Base-by-base conservation (phyloP, 2,329 filamentous ascomycete species). In the Beauveria varroae region DNA sequence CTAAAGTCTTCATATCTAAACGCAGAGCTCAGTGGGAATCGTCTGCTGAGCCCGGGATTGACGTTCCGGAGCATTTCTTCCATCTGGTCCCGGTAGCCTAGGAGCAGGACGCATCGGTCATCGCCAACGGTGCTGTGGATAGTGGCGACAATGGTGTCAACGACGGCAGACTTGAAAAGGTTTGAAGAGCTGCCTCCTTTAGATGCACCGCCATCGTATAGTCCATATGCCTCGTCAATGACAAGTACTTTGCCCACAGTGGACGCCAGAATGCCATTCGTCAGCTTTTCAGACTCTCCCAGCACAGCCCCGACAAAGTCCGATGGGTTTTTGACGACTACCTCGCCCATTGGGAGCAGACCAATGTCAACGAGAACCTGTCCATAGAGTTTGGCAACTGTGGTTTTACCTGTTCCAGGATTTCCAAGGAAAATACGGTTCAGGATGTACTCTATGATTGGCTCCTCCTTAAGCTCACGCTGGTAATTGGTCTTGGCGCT, bases 181-280 rank as follows among this genome's bases (percentile, higher is more conserved):
- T 76, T 74, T 0, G 62, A 64, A 0, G 58, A 63, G 3, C 56
- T 37, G 16, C 66, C 67, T 0, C 67, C 70, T 56, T 56, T 34
- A 50, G 44, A 40, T 16, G 57, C 18, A 34, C 70, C 69, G 0
- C 75, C 75, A 1, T 74, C 71, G 51, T 79, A 82, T 0, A 93
- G 76, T 40, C 85, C 84, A 64, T 93, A 93, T 0, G 89, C 89
- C 68, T 95, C 90, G 64, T 93, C 90, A 3, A 93, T 91, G 16
- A 93, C 83, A 0, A 93, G 79, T 0, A 93, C 88, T 65, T 93
- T 93, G 0, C 90, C 90, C 0, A 81, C 65, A 0, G 87, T 85
- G 0, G 85, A 75, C 0, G 82, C 83, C 0, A 93, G 76, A 7
- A 93, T 91, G 0, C 77, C 86, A 65, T 90, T 93, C 0, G 89